phyloP scores from a whole-genome alignment of 345 rosid genomes.

The Boechera stricta region DNA sequence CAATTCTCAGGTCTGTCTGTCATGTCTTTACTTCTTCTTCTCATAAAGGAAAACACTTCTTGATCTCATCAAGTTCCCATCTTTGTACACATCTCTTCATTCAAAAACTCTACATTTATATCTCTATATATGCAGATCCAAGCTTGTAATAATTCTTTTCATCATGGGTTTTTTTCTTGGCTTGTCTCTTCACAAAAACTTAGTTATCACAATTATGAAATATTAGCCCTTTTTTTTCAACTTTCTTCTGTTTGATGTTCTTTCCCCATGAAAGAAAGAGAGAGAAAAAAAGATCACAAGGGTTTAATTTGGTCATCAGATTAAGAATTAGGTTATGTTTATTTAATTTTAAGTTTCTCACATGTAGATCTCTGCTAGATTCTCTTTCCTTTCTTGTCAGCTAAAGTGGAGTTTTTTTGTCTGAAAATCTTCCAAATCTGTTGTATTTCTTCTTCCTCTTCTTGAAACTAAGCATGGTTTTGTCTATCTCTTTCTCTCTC shows the following conservation, averaged over 20 bases:
- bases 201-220: constrained; percentile 20
- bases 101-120: constrained; percentile 46
- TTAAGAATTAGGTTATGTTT: constrained; percentile 26
- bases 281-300: constrained; percentile 21
- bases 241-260: constrained; percentile 26
- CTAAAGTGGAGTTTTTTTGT: constrained; percentile 33
- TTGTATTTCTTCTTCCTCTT: constrained; percentile 28
- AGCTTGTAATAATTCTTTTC: constrained; percentile 13
- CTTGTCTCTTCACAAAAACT: constrained; percentile 6
- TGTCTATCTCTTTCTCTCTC: constrained; percentile 39
- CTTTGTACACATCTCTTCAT: constrained; percentile 47
- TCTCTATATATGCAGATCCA: constrained; percentile 37
- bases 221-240: background rate
- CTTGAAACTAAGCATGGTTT: constrained; percentile 45
- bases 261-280: constrained; percentile 26
- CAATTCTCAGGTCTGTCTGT: constrained; percentile 61
- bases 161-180: constrained; percentile 23
- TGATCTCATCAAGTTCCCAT: constrained; percentile 47
- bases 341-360: constrained; percentile 18
- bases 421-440: constrained; percentile 38
- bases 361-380: constrained; percentile 44
- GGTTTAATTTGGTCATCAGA: constrained; percentile 11
- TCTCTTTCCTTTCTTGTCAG: constrained; percentile 45
- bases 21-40: constrained; percentile 48
- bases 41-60: constrained; percentile 45